Evolutionary conservation across 805 yeast genomes (phyloP).

Genomic region (Candida jianshihensis): DNA sequence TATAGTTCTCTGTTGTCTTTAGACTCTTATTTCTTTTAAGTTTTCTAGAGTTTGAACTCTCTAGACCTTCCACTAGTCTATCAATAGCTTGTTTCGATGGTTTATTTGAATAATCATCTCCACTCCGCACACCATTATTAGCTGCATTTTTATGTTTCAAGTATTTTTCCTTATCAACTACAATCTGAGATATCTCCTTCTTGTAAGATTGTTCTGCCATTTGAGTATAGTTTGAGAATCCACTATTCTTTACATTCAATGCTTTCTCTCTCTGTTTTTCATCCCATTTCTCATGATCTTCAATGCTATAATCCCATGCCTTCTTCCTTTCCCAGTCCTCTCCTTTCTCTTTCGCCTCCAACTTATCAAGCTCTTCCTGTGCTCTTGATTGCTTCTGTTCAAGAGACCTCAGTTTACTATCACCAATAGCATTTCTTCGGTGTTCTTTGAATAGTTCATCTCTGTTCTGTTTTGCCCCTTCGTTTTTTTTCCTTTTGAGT

Average conservation of each 20-base stretch:
- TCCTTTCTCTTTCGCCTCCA: conserved; percentile 25
- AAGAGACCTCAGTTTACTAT: conserved; percentile 20
- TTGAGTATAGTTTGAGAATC: conserved; percentile 42
- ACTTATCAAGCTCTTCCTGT: conserved; percentile 30
- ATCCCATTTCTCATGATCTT: conserved; percentile 62
- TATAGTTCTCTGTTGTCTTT: conserved; percentile 28
- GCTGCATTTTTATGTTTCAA: conserved; percentile 27
- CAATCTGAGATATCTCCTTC: conserved; percentile 39
- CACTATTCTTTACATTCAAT: conserved; percentile 25
- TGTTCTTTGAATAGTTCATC: conserved; percentile 32
- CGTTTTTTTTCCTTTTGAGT: conserved; percentile 23
- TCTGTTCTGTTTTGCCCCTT: conserved; percentile 26
- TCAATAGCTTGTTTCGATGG: conserved; percentile 32
- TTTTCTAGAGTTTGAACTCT: conserved; percentile 21
- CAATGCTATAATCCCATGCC: conserved; percentile 52
- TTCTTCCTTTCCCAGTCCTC: conserved; percentile 35
- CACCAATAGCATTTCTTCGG: conserved; percentile 20
- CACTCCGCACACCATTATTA: conserved; percentile 10
- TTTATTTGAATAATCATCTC: conserved; percentile 23
- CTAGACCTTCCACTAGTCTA: conserved; percentile 24
- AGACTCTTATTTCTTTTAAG: conserved; percentile 33
- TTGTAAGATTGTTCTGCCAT: conserved; percentile 56
- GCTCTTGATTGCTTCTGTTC: conserved; percentile 30
- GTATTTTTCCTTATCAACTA: conserved; percentile 37
- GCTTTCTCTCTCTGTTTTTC: conserved; percentile 26